Conservation (phyloP, 352 stramenopile species). For the Globisporangium alternatum region DNA sequence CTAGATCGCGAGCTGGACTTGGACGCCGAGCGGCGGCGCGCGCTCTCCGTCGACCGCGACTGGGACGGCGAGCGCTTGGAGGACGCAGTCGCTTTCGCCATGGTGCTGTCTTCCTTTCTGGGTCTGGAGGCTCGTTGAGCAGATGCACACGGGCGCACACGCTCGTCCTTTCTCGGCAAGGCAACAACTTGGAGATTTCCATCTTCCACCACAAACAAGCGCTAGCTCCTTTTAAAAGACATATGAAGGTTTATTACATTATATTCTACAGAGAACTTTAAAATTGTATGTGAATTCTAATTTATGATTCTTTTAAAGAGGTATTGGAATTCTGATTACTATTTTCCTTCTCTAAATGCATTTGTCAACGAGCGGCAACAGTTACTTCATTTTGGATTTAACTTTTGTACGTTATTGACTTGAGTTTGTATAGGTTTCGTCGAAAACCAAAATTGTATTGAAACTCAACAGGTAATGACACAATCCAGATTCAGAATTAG, state of each 20-base stretch:
- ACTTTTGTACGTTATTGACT: no score
- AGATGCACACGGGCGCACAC: not conserved
- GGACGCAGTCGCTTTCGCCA: constrained; percentile 6
- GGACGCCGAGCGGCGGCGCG: not conserved
- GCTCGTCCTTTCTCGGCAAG: not conserved
- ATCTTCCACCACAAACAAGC: not conserved
- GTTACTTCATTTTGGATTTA: no score
- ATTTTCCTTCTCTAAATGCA: not conserved
- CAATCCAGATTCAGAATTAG: not conserved
- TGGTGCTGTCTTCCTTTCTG: not conserved
- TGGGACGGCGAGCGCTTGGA: not conserved
- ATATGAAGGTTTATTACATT: not conserved
- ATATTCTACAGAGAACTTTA: not conserved
- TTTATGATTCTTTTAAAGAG: not conserved
- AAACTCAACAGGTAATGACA: no score
- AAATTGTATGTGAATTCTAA: not conserved
- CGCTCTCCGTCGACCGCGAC: not conserved
- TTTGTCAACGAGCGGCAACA: no score
- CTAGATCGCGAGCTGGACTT: constrained; percentile 10
- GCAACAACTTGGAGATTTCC: not conserved
- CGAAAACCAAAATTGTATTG: no score
- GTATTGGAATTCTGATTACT: not conserved
- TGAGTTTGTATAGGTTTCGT: no score
- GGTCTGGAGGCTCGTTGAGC: not conserved
- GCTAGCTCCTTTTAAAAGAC: not conserved